Percentiles rank a stretch among this genome's conserved stretches.
phyloP scores from a whole-genome alignment of 352 stramenopile genomes.

The Aphanomyces cochlioides region DNA sequence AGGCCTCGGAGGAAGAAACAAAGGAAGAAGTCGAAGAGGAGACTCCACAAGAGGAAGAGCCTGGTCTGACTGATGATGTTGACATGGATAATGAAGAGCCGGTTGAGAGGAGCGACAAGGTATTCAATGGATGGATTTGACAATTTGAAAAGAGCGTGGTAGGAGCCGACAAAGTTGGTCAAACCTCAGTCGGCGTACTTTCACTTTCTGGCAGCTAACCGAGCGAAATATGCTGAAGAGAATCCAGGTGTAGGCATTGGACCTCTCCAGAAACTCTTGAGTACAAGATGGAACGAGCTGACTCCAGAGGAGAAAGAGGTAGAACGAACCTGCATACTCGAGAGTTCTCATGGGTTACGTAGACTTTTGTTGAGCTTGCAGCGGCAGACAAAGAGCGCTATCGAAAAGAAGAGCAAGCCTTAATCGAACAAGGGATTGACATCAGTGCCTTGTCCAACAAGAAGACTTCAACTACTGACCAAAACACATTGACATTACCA shows the following conservation, averaged over 20 bases:
- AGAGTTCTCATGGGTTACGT: not conserved
- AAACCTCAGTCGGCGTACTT: conserved; percentile 30
- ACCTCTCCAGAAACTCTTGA: conserved; percentile 87
- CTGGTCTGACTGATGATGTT: too few species aligned
- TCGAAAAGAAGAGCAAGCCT: not conserved
- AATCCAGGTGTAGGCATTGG: conserved; percentile 50
- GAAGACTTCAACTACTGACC: not conserved
- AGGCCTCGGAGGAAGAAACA: too few species aligned
- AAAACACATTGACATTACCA: too few species aligned
- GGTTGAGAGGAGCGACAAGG: too few species aligned
- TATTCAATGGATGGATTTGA: too few species aligned
- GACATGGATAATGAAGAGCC: too few species aligned
- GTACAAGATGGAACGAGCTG: conserved; percentile 86
- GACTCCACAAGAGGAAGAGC: too few species aligned
- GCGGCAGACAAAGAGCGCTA: too few species aligned
- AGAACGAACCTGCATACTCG: not conserved
- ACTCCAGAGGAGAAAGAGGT: conserved; percentile 78
- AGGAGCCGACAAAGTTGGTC: not conserved
- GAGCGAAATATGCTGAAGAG: not conserved
- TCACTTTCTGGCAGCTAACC: conserved; percentile 26
- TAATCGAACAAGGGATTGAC: not conserved
- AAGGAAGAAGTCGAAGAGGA: too few species aligned
- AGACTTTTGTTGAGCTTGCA: too few species aligned
- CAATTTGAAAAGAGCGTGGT: too few species aligned
- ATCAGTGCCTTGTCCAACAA: not conserved